These are phyloP conservation scores for Adansonia gregorii DNA, from an alignment of 441 rosid species.

Conservation along the genomic window DNA sequence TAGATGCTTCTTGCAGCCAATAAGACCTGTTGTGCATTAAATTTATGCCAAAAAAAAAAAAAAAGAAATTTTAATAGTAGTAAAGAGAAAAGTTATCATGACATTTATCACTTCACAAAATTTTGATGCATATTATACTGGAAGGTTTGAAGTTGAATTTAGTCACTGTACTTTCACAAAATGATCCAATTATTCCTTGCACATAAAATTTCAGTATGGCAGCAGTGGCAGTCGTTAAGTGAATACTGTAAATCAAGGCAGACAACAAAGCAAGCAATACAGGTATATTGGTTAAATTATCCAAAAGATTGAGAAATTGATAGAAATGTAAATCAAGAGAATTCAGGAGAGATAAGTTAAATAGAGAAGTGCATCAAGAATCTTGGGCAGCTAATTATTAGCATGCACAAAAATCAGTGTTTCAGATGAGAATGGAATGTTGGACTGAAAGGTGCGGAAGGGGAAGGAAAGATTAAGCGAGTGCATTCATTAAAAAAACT, in stretches of 20 bases:
- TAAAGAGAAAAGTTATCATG: neutral
- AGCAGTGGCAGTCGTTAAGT: neutral
- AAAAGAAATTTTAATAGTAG: neutral
- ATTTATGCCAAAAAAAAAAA: neutral
- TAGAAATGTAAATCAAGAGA: neutral
- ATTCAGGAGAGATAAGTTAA: neutral
- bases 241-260: neutral
- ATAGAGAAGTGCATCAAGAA: neutral
- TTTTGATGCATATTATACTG: neutral
- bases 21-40: constrained; percentile 57
- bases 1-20: constrained; percentile 75
- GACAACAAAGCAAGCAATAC: neutral
- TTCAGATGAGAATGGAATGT: neutral
- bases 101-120: neutral
- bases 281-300: neutral
- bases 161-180: neutral
- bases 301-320: neutral
- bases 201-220: neutral
- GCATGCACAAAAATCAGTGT: neutral
- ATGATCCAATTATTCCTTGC: neutral
- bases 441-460: neutral
- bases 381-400: neutral
- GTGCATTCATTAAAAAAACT: neutral
- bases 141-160: neutral
- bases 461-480: neutral